Base-by-base conservation (phyloP, 306 rosid species). In the Lagenaria siceraria region DNA sequence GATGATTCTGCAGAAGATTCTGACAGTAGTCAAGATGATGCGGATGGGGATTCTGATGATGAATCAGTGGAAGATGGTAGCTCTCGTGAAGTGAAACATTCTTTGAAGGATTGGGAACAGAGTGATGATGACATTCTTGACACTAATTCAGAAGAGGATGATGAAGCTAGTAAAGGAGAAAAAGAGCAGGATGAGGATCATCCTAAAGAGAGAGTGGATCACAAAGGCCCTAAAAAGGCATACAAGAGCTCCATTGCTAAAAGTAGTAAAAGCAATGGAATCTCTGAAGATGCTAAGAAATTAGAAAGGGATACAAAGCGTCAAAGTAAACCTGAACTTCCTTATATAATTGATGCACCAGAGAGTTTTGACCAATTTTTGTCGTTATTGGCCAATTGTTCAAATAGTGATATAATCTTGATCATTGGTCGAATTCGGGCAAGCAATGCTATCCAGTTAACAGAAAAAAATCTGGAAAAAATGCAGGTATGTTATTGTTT, bases 291-390 rank as follows among this genome's bases (percentile, higher is more conserved):
- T 78, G 75, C 82, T 27, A 87, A 85, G 80, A 85, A 88, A 82
- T 78, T 24, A 80, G 82, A 78, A 60, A 62, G 55, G 58, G 87
- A 81, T 82, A 81, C 78, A 31, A 88, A 85, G 82, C 80, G 59
- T 60, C 76, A 85, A 27, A 83, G 76, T 78, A 82, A 77, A 76
- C 70, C 78, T 27, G 92, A 92, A 77, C 84, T 95, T 58, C 97
- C 99, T 40, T 95, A 81, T 85, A 84, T 95, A 78, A 92, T 95
- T 72, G 87, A 95, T 87, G 97, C 99, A 81, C 97, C 99, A 14
- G 88, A 85, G 81, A 88, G 85, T 81, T 87, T 84, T 77, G 92
- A 89, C 82, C 97, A 87, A 78, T 85, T 95, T 52, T 81, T 84
- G 75, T 81, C 88, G 8, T 83, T 92, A 78, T 79, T 89, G 78